Evolutionary conservation across 805 yeast species (phyloP), one percentile per base, ranked within the genome.

Genomic region (Jamesozyma lodderae): DNA sequence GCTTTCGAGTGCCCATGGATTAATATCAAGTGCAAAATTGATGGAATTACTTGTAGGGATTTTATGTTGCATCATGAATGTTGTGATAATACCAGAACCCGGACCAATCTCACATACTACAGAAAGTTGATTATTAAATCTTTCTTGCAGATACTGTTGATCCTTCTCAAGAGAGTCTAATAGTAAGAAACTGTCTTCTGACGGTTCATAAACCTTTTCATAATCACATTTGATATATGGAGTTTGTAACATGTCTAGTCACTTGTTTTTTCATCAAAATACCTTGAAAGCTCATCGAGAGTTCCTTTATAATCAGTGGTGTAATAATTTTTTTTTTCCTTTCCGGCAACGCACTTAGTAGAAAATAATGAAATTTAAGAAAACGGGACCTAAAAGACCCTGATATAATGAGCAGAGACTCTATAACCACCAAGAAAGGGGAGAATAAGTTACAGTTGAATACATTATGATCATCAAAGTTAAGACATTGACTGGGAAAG

Each of bases 181-280:
- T 8, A 92, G 65, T 8, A 90, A 72, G 53, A 81, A 92, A 6
- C 95, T 75, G 63, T 92, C 98, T 51, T 92, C 98, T 0, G 94
- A 75, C 0, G 98, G 97, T 53, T 92, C 98, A 57, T 92, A 92
- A 3, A 90, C 94, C 48, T 70, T 70, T n/a, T 72, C 77, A 44
- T 69, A 73, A 51, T 81, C 81, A 15, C 79, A 70, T 15, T 67
- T 59, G 2, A 81, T 65, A 6, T 60, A 57, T 1, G 97, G 96
- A 0, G 96, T 88, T 4, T 92, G 79, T 3, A 84, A 67, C 96
- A 87, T 87, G 13, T 7, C 27, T 11, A 11, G n/a, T n/a, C n/a
- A n/a, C n/a, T n/a, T n/a, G n/a, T n/a, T 25, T 13, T 3, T 26
- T 10, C 20, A 31, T 28, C 17, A 26, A 20, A 6, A 13, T 15